Percentiles rank a stretch among this genome's conserved stretches.
Evolutionary conservation across 2,329 filamentous ascomycete species (phyloP).

Genomic region (Lachnellula hyalina): DNA sequence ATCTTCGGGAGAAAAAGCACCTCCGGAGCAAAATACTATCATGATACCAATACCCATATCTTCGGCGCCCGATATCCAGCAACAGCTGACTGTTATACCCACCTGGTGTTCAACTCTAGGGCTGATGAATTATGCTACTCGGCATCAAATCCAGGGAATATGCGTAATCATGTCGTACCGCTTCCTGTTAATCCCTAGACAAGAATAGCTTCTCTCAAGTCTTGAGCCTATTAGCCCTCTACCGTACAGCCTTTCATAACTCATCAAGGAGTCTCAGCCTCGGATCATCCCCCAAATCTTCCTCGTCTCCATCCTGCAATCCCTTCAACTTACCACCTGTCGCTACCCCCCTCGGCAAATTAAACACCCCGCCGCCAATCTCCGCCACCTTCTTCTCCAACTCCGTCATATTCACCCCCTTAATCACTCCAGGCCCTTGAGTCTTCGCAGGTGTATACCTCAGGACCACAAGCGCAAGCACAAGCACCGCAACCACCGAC

Average conservation of each 20-base stretch:
- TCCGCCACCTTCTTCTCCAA: constrained; percentile 15
- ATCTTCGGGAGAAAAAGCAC: too few species aligned
- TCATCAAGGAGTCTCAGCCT: constrained; percentile 31
- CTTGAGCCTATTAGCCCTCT: too few species aligned
- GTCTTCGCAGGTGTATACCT: constrained; percentile 23
- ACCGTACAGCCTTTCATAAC: constrained; percentile 17
- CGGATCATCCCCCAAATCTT: constrained; percentile 23
- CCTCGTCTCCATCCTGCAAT: constrained; percentile 10
- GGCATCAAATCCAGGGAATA: too few species aligned
- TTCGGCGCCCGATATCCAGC: too few species aligned
- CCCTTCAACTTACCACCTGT: constrained; percentile 6
- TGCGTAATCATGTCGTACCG: too few species aligned
- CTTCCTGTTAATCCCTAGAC: too few species aligned
- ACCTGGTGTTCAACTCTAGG: too few species aligned
- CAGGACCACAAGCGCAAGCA: constrained; percentile 42
- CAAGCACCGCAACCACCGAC: constrained; percentile 37
- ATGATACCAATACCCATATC: too few species aligned
- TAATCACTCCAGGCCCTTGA: constrained; percentile 2
- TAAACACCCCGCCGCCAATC: constrained; percentile 16
- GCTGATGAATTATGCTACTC: too few species aligned
- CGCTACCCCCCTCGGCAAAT: not conserved
- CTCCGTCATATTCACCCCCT: constrained; percentile 15
- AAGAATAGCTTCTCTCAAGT: too few species aligned
- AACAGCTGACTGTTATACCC: too few species aligned
- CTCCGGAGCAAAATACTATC: not conserved